Evolutionary conservation across 768 basidiomycete species (phyloP), one percentile per base, ranked within the genome.

Genomic region (Suillus plorans): DNA sequence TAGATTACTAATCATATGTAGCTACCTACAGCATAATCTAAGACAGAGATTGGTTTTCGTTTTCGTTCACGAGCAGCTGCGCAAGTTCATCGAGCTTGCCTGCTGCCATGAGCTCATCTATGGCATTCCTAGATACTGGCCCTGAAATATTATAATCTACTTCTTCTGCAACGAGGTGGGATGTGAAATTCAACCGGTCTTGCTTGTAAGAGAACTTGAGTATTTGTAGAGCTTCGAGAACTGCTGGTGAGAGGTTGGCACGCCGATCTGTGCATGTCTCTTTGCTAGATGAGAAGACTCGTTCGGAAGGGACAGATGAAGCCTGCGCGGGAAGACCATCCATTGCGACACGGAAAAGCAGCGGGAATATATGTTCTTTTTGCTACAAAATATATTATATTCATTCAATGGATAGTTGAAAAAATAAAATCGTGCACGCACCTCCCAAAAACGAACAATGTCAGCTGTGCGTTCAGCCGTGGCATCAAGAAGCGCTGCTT

Each of bases 261-360:
- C n/a, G n/a, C n/a, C n/a, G n/a, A n/a, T n/a, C n/a, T n/a, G n/a
- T n/a, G n/a, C n/a, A n/a, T n/a, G n/a, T n/a, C n/a, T n/a, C n/a
- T n/a, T n/a, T 52, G 50, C 50, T 52, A 14, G 50, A 52, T 14
- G 25, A 52, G 50, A 28, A 52, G 14, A 52, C 50, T 25, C 6
- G 50, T 28, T 52, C 14, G 25, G 50, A 60, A 25, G 58, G 58
- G 0, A 60, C 58, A 14, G 74, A 76, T 3, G 76, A 77, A 28
- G 72, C 71, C 60, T 72, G 70, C 5, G 64, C 52, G 4, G 70
- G 68, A 25, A 71, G 53, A 52, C 60, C 52, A 59, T 70, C 68
- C 52, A 68, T 58, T 12, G 70, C 71, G n/a, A 71, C 44, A 16
- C 61, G 49, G 31, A 41, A 61, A 42, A 39, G 22, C 34, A 44